Percentiles rank a stretch among this genome's conserved stretches.
Conservation (phyloP, 345 rosid species). For the Eutrema japonicum region DNA sequence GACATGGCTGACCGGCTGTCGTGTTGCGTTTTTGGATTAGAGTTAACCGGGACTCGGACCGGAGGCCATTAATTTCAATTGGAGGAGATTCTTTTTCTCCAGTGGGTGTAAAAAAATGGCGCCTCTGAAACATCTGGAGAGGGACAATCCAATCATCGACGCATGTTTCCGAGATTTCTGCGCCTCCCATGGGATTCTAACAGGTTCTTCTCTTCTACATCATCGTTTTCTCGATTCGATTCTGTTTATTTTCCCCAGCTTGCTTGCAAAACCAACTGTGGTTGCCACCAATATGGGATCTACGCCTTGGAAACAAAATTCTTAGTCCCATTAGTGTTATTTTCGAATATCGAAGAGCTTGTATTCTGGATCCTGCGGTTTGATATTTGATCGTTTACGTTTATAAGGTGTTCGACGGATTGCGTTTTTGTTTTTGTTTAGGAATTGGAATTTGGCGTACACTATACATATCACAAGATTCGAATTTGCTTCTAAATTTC, state of each 20-base stretch:
- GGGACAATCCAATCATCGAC: conserved; percentile 55
- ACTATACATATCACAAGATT: neutral
- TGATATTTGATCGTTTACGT: neutral
- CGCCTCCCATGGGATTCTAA: conserved; percentile 60
- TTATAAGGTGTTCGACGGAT: conserved; percentile 29
- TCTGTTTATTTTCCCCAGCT: neutral
- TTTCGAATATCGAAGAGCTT: neutral
- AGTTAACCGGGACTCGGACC: conserved; percentile 4
- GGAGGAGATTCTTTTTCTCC: neutral
- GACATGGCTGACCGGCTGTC: neutral
- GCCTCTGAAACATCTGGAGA: conserved; percentile 58
- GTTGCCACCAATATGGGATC: neutral
- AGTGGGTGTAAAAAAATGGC: conserved; percentile 50
- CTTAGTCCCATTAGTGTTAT: neutral
- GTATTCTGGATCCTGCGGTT: neutral
- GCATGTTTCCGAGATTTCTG: conserved; percentile 61
- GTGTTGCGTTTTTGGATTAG: conserved; percentile 2
- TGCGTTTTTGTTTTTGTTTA: neutral
- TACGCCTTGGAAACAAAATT: neutral
- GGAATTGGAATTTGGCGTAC: neutral
- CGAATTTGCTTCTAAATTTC: neutral
- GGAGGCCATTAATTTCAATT: neutral
- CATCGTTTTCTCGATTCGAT: neutral
- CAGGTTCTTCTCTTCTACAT: conserved; percentile 45
- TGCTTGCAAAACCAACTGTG: neutral